Conservation (phyloP, 768 basidiomycete species). For the Hericium erinaceus region DNA sequence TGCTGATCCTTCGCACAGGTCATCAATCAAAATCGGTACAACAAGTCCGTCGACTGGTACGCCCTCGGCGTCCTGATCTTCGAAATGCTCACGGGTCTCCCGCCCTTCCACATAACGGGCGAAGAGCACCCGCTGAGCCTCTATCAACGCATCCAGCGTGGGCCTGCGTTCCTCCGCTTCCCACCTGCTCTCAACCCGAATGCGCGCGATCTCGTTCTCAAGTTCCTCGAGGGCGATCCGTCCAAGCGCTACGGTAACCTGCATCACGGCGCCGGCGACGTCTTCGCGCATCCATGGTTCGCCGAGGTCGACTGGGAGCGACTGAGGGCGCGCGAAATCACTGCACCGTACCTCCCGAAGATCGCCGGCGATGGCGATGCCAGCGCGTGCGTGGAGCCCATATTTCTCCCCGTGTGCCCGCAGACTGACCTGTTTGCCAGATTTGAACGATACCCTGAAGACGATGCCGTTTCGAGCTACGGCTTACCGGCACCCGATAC, state of each 20-base stretch:
- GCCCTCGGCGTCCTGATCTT: slow-evolving; percentile 94
- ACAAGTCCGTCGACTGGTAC: slow-evolving; percentile 98
- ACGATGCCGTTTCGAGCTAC: slow-evolving; percentile 51
- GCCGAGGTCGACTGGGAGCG: slow-evolving; percentile 87
- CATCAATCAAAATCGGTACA: slow-evolving; percentile 77
- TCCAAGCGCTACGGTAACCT: slow-evolving; percentile 87
- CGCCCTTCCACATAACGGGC: slow-evolving; percentile 88
- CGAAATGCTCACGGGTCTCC: slow-evolving; percentile 95
- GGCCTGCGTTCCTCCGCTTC: slow-evolving; percentile 69
- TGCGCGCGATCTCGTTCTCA: slow-evolving; percentile 83
- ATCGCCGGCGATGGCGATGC: slow-evolving; percentile 92
- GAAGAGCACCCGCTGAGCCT: slow-evolving; percentile 68
- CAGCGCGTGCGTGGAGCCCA: slow-evolving; percentile 60
- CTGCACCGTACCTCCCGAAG: slow-evolving; percentile 90
- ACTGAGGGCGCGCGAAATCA: slow-evolving; percentile 76
- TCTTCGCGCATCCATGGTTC: slow-evolving; percentile 92
- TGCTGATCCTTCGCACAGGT: slow-evolving; percentile 34
- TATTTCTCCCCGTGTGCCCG: background rate
- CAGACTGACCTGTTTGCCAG: slow-evolving; percentile 25
- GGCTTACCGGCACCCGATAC: slow-evolving; percentile 49
- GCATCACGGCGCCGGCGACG: slow-evolving; percentile 80
- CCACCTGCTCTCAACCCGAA: slow-evolving; percentile 60
- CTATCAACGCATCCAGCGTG: slow-evolving; percentile 84
- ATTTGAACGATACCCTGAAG: slow-evolving; percentile 75
- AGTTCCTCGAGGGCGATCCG: slow-evolving; percentile 84